Base-by-base conservation (phyloP, 768 basidiomycete species). In the Leucosporidium yakuticum region DNA sequence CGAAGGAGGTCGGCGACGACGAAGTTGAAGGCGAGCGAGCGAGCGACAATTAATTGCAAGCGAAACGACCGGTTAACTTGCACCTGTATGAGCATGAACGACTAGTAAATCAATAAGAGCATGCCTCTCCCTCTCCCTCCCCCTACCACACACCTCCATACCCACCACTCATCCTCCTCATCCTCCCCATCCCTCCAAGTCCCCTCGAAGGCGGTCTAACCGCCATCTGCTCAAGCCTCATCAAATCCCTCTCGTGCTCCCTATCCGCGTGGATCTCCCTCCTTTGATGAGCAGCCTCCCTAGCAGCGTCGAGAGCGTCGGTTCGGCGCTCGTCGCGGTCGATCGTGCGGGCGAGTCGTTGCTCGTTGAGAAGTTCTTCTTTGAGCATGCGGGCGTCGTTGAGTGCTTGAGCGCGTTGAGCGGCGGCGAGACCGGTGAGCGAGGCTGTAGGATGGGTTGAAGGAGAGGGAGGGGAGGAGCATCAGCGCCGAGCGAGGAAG, bases 321-420 rank as follows among this genome's bases (percentile, higher is more conserved):
- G 14, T 11, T 1, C 56, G 23, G 3, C 61, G 64, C 48, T 58
- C 64, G 32, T 60, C 34, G 15, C 49, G 60, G 53, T 62, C 64
- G 50, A 66, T 47, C 1, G 32, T 25, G 34, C 51, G 62, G 8
- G 62, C n/a, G 47, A 29, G 20, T 14, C 51, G 62, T 19, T 64
- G 62, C 23, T 27, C 47, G 50, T 58, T 49, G 29, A 70, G 32
- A 15, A 44, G 39, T 31, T 57, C 7, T 7, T 48, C 47, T 21
- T 63, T 58, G 55, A 67, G 47, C 7, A 54, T 59, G 5, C 65
- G 65, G 0, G 65, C 65, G 62, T 70, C 69, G n/a, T 29, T 15
- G 34, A 61, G 58, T 0, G 69, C 69, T 19, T 17, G 51, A 15
- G 65, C 64, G 32, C 69, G 65, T 2, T 49, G 31, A 1, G 31